Evolutionary conservation across 2,329 filamentous ascomycete genomes (phyloP), one percentile per base, ranked within the genome.

Genomic region (Fusarium mundagurra): DNA sequence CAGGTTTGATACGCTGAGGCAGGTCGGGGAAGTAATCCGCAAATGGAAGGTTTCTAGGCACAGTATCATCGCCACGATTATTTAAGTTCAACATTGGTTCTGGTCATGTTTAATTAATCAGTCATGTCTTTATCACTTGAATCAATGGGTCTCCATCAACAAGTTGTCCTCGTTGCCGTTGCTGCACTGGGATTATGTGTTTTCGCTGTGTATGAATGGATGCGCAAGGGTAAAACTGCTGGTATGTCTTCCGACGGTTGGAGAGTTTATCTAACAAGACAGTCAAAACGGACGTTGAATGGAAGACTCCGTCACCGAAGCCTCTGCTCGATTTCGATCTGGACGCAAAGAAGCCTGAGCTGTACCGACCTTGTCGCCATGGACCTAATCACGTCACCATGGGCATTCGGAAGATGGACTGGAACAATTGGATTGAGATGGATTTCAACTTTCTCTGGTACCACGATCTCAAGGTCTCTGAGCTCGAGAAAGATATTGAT

Each of bases 401-500:
- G 74, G 73, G 74, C 1, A 76, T 76, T 2, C 39, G 70, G 20
- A 76, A 69, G 27, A 34, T 76, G 1, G 61, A 72, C 9, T 76
- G 73, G 74, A 62, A 76, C 3, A 67, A 61, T 6, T 76, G 74
- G 73, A 76, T 76, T 17, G 70, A 76, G 54, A 69, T 76, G 65
- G 73, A 76, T 8, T 76, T 67, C 5, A 72, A 76, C 16, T 76
- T 69, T 12, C 43, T 70, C 8, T 61, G 57, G 36, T 76, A 67
- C 3, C 74, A 76, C 2, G 74, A 69, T 20, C n/a, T 51, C 1
- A 76, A 76, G 14, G 73, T 76, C 1, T 72, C 68, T 1, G 74
- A 76, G 16, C 17, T 76, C 1, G 50, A 76, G 8, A 72, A 72
- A 18, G 62, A 76, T 1, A 29, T 76, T 1, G 53, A 61, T 18